These are phyloP conservation scores for Abortiporus biennis DNA, from an alignment of 1,284 basidiomycete genomes.

Conservation along the genomic window DNA sequence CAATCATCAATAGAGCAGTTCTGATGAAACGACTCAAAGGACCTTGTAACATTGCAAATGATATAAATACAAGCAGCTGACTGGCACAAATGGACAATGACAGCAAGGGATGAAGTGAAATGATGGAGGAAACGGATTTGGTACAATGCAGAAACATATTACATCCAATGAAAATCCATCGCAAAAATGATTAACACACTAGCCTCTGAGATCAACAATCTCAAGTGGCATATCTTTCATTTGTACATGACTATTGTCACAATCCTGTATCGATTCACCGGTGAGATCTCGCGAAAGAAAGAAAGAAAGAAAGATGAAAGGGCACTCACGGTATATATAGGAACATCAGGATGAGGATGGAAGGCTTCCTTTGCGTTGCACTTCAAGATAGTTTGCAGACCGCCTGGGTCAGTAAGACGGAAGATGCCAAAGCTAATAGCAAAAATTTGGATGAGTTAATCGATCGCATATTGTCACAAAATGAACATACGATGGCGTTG, in stretches of 20 bases:
- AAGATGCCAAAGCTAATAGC: constrained; percentile 73
- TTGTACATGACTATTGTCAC: constrained; percentile 76
- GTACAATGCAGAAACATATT: background rate
- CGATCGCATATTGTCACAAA: background rate
- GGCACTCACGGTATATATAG: constrained; percentile 73
- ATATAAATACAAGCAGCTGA: too few species aligned
- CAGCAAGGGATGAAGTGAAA: too few species aligned
- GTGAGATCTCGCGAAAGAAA: too few species aligned
- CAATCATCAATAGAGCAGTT: too few species aligned
- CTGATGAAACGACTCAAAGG: too few species aligned
- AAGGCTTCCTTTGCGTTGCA: constrained; percentile 73
- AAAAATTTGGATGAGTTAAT: background rate
- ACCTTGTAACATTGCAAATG: too few species aligned
- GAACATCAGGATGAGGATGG: constrained; percentile 76
- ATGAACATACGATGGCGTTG: constrained; percentile 59
- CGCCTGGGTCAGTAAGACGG: constrained; percentile 80
- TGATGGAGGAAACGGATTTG: too few species aligned
- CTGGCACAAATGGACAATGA: too few species aligned
- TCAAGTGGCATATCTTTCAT: constrained; percentile 65
- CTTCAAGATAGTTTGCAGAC: constrained; percentile 60
- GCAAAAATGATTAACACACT: background rate
- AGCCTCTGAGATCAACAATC: constrained; percentile 60
- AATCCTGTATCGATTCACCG: too few species aligned
- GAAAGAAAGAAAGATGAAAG: too few species aligned
- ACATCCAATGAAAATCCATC: background rate